Evolutionary conservation across 148 eudicot genomes (phyloP).

Genomic region (Persicaria maculosa): DNA sequence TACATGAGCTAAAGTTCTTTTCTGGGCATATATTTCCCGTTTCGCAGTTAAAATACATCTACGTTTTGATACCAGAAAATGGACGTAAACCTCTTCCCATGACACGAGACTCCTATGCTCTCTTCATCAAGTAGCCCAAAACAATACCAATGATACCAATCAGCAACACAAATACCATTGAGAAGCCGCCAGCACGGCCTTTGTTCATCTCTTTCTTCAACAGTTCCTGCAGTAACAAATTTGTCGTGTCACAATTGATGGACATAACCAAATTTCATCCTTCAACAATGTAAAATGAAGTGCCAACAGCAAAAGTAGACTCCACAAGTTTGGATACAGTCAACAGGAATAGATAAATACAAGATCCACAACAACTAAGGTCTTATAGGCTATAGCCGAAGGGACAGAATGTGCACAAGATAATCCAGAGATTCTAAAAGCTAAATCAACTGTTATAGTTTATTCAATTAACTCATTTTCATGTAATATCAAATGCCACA

Average conservation of each 20-base stretch:
- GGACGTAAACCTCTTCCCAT: neutral
- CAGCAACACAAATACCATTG: conserved; percentile 38
- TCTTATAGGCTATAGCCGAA: neutral
- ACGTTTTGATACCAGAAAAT: conserved; percentile 8
- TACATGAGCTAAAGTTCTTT: conserved; percentile 6
- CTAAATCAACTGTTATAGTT: neutral
- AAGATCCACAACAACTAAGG: too few species aligned
- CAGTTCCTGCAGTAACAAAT: conserved; percentile 25
- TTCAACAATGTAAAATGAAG: too few species aligned
- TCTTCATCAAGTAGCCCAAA: conserved; percentile 51
- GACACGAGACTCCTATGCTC: conserved; percentile 16
- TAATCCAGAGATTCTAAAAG: neutral
- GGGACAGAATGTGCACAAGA: neutral
- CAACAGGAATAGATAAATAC: too few species aligned
- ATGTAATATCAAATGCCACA: too few species aligned
- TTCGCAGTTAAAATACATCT: conserved; percentile 8
- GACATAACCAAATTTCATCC: neutral
- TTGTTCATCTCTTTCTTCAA: conserved; percentile 30
- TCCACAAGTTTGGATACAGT: too few species aligned
- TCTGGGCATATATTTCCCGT: conserved; percentile 7
- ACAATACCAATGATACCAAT: conserved; percentile 49
- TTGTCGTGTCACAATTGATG: neutral
- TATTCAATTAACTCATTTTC: too few species aligned
- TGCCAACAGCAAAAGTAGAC: too few species aligned
- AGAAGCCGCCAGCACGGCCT: conserved; percentile 32